Evolutionary conservation across 495 filamentous ascomycete genomes (phyloP).

Genomic region (Xylaria palmicola): DNA sequence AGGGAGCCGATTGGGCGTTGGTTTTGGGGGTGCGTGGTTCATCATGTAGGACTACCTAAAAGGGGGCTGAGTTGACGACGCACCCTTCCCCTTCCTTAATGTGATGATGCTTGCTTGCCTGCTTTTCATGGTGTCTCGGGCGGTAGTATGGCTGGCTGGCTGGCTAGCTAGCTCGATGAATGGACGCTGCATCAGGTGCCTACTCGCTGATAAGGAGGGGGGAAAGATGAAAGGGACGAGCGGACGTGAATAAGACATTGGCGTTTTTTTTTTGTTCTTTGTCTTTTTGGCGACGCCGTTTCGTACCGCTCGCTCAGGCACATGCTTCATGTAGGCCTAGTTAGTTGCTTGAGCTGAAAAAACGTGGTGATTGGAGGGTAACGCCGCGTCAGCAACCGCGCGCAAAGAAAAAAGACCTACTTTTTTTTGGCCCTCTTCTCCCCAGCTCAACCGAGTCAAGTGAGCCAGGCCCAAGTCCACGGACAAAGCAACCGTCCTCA

Average conservation of each 20-base stretch:
- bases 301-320: background rate
- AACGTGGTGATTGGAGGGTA: slow-evolving; percentile 3
- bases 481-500: background rate
- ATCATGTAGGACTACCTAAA: too few species aligned
- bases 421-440: background rate
- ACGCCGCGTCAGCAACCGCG: slow-evolving; percentile 9
- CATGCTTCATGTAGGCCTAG: background rate
- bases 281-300: background rate
- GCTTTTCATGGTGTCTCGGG: too few species aligned
- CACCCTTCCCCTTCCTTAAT: too few species aligned
- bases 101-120: too few species aligned
- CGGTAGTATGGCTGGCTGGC: too few species aligned
- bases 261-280: too few species aligned
- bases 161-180: too few species aligned
- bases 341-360: background rate
- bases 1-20: too few species aligned
- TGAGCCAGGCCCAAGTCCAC: background rate
- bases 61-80: too few species aligned
- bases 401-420: background rate
- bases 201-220: background rate
- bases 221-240: background rate
- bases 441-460: background rate
- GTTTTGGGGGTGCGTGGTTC: too few species aligned
- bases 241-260: background rate
- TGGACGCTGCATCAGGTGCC: background rate